Conservation (phyloP, 1,139 yeast genomes). For the Hansenula lynferdii region DNA sequence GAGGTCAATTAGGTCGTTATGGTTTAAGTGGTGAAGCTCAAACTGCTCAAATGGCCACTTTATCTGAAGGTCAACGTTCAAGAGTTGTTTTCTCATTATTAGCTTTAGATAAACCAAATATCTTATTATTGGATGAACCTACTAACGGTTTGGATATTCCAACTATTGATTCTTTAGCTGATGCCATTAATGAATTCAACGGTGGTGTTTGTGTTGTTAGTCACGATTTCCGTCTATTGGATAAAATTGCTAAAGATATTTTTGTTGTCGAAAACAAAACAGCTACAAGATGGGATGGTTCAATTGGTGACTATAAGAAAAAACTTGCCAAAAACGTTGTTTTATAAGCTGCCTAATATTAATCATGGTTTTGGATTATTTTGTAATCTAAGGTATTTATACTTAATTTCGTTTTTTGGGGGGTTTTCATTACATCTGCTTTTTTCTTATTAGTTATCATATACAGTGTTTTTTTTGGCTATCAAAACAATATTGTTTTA, state of each 20-base stretch:
- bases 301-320: slow-evolving; percentile 88
- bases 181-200: slow-evolving; percentile 86
- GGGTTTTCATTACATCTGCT: neutral
- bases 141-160: slow-evolving; percentile 99
- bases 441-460: neutral
- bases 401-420: neutral
- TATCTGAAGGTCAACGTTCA: slow-evolving; percentile 98
- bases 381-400: neutral
- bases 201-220: slow-evolving; percentile 99
- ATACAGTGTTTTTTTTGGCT: neutral
- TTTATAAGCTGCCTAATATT: slow-evolving; percentile 33
- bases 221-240: slow-evolving; percentile 97
- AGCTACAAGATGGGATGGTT: slow-evolving; percentile 94
- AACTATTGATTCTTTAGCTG: slow-evolving; percentile 96
- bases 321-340: slow-evolving; percentile 87
- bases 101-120: slow-evolving; percentile 94
- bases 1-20: slow-evolving; percentile 96
- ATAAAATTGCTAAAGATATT: slow-evolving; percentile 96
- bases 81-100: slow-evolving; percentile 96
- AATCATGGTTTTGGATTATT: neutral
- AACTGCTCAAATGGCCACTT: slow-evolving; percentile 97
- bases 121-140: slow-evolving; percentile 96
- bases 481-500: neutral
- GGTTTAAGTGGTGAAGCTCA: slow-evolving; percentile 99
- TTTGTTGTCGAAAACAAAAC: slow-evolving; percentile 93